Base-by-base conservation (phyloP, 2,329 filamentous ascomycete species). In the Akanthomyces muscarius region DNA sequence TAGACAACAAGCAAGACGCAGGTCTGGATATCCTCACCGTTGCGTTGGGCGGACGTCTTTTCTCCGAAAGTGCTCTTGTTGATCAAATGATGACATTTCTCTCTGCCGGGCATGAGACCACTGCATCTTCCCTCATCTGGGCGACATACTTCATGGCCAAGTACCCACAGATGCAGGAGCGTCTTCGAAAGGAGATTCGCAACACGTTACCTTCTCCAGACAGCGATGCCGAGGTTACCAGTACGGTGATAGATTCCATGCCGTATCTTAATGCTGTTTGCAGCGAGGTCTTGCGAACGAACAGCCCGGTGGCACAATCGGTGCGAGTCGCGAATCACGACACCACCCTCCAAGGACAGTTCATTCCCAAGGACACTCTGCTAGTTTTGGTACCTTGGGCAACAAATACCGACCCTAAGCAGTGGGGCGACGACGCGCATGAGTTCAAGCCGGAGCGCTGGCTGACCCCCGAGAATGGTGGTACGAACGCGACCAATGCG, bases 201-300 rank as follows among this genome's bases (percentile, higher is more conserved):
- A 68, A 69, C 3, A 68, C 71, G 4, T 67, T 78, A 2, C 73
- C 74, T 1, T 75, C 78, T 0, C 66, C 74, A 28, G 70, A 71
- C 36, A 70, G 68, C 59, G 68, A 63, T n/a, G 67, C 69, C 41
- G 69, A 73, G n/a, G 71, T 72, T n/a, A 77, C 71, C 42, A 75
- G 73, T 63, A 62, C 70, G 5, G 82, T 88, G 65, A 83, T 94
- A 67, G 90, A 95, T 75, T 80, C 80, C 61, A 83, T 96, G 71
- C 88, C 89, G 3, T 96, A 94, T 73, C 84, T 95, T 51, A 86
- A 90, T 71, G 91, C 91, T 38, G 86, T 96, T 25, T 75, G 73
- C 67, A 78, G 71, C 64, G 80, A 82, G 66, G 72, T 77, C 0
- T 66, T 82, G 11, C 74, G 80, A 0, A 70, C 77, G 23, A 76